Conservation (phyloP, 257 asterid genomes). For the Phtheirospermum japonicum region DNA sequence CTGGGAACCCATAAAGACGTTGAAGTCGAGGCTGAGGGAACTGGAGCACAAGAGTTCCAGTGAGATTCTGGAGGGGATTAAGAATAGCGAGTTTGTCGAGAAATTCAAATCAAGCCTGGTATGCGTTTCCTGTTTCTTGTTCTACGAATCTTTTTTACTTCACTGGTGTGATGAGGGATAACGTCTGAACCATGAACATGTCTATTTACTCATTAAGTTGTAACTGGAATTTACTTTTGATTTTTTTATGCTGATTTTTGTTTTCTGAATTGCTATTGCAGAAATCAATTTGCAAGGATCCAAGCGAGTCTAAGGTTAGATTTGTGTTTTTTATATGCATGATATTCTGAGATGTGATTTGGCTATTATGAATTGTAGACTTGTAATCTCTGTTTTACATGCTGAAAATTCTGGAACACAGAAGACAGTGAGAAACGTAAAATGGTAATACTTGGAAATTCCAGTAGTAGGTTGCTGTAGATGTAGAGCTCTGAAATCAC, state of each 20-base stretch:
- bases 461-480: not conserved
- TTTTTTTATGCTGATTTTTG: slow-evolving; percentile 26
- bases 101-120: slow-evolving; percentile 95
- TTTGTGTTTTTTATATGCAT: slow-evolving; percentile 10
- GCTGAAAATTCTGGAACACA: slow-evolving; percentile 25
- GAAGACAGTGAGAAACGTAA: not conserved
- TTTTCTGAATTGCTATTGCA: slow-evolving; percentile 38
- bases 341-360: not conserved
- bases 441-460: not conserved
- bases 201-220: no score
- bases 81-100: slow-evolving; percentile 84
- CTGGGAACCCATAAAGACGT: slow-evolving; percentile 74
- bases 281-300: slow-evolving; percentile 86
- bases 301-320: slow-evolving; percentile 67
- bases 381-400: slow-evolving; percentile 11
- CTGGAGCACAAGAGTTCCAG: slow-evolving; percentile 76
- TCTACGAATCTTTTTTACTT: slow-evolving; percentile 2
- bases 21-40: slow-evolving; percentile 71
- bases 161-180: not conserved
- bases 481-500: slow-evolving; percentile 21
- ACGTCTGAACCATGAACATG: no score
- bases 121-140: slow-evolving; percentile 29
- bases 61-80: slow-evolving; percentile 81
- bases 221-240: slow-evolving; percentile 16
- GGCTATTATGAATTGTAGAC: slow-evolving; percentile 10